Base-by-base conservation (phyloP, 257 asterid species). In the Cinchona pubescens region DNA sequence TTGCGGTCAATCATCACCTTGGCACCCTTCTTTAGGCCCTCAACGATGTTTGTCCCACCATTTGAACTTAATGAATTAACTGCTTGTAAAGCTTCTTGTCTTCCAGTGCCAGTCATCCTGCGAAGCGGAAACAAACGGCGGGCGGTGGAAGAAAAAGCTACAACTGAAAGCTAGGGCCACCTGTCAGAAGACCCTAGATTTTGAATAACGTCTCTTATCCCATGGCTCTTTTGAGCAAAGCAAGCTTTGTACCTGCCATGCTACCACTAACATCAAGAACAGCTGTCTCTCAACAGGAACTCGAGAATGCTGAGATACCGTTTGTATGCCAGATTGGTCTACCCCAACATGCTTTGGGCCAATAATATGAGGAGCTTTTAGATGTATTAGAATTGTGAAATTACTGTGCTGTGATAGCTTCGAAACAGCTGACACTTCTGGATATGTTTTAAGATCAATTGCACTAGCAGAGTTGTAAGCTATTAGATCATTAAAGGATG, bases 251-350 rank as follows among this genome's bases (percentile, higher is more conserved):
- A 64, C 99, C 99, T 3, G 97, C 89, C 99, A 94, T 94, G 86
- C 99, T 94, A 37, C 99, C 99, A 80, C 99, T 94, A 61, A 92
- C 91, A 84, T 94, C 99, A 79, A 94, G 92, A 45, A 94, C n/a
- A n/a, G n/a, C 90, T 0, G 99, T 87, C 61, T 92, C 92, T 94
- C 99, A 58, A 94, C 85, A 0, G 96, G 93, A 58, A 93, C 93
- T 34, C 96, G 95, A 70, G 91, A 77, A 70, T 76, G 80, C 71
- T 83, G 87, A 72, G 80, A 72, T 6, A 35, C 55, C 53, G n/a
- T 61, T 23, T 79, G 70, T 68, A 74, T 76, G 58, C 73, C 84
- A 62, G 82, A 78, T 53, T 71, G 83, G 67, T 83, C 83, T 16
- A 59, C 42, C 64, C 69, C 76, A 0, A 76, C 75, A 67, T 80